Percentiles rank a stretch among this genome's conserved stretches.
Evolutionary conservation across 768 basidiomycete species (phyloP).

Genomic region (Ramaria sp.): DNA sequence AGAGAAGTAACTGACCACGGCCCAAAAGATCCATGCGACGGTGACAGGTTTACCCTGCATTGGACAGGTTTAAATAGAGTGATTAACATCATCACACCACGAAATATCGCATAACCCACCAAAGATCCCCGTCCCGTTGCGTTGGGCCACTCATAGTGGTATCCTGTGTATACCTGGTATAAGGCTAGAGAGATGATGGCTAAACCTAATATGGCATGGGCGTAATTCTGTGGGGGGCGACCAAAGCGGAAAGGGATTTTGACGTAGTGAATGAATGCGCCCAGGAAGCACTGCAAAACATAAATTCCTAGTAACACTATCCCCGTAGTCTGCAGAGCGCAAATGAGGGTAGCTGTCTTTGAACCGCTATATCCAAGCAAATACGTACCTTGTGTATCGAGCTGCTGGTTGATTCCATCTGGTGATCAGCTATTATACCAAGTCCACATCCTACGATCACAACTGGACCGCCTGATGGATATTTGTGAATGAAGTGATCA

Average conservation of each 20-base stretch:
- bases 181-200: slow-evolving; percentile 36
- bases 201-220: slow-evolving; percentile 45
- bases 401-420: slow-evolving; percentile 28
- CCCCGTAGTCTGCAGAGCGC: slow-evolving; percentile 31
- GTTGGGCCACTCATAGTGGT: slow-evolving; percentile 36
- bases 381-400: slow-evolving; percentile 37
- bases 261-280: slow-evolving; percentile 42
- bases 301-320: slow-evolving; percentile 39
- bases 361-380: neutral
- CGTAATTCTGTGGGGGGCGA: slow-evolving; percentile 45
- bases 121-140: slow-evolving; percentile 31
- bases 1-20: slow-evolving; percentile 27
- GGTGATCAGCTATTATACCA: slow-evolving; percentile 30
- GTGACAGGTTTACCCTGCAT: slow-evolving; percentile 22
- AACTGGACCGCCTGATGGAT: slow-evolving; percentile 28
- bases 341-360: neutral
- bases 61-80: neutral
- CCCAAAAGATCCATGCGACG: slow-evolving; percentile 37
- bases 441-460: slow-evolving; percentile 35
- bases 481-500: slow-evolving; percentile 8
- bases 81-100: neutral
- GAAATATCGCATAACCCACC: neutral
- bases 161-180: slow-evolving; percentile 40
- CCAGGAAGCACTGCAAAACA: slow-evolving; percentile 35
- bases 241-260: slow-evolving; percentile 27